A percentile compares a stretch with the other conserved stretches of the same genome.
These are phyloP conservation scores for Stachybotrys chlorohalonatus DNA, from an alignment of 2,329 filamentous ascomycete species.

Conservation along the genomic window DNA sequence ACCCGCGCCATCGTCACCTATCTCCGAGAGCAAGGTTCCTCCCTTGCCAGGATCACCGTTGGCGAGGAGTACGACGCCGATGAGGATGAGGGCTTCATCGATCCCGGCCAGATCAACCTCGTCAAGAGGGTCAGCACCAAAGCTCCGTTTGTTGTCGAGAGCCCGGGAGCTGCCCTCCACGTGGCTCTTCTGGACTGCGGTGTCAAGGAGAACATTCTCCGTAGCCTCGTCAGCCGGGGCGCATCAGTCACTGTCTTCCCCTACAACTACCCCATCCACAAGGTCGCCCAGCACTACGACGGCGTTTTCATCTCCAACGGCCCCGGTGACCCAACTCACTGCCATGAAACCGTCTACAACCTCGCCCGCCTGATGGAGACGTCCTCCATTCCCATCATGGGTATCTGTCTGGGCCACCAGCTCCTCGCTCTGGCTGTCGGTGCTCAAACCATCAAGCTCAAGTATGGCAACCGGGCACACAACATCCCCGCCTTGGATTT, in stretches of 20 bases:
- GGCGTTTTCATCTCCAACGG: constrained; percentile 99
- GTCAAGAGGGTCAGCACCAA: constrained; percentile 97
- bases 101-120: constrained; percentile 93
- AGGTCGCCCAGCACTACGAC: constrained; percentile 95
- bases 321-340: constrained; percentile 95
- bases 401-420: constrained; percentile 96
- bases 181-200: constrained; percentile 95
- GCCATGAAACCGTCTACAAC: constrained; percentile 89
- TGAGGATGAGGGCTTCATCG: constrained; percentile 91
- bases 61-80: constrained; percentile 98
- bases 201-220: constrained; percentile 99
- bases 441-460: constrained; percentile 89
- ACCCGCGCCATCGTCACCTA: constrained; percentile 94
- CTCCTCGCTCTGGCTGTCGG: constrained; percentile 84
- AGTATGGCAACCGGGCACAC: constrained; percentile 98
- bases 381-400: constrained; percentile 88
- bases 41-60: constrained; percentile 85
- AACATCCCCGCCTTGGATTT: constrained; percentile 95
- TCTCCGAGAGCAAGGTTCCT: constrained; percentile 93
- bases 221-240: constrained; percentile 84
- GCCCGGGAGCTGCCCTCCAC: constrained; percentile 74
- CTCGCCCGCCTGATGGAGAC: constrained; percentile 83
- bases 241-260: constrained; percentile 92
- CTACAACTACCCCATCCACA: constrained; percentile 95
- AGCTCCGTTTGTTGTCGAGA: constrained; percentile 90